Base-by-base conservation (phyloP, 2,329 filamentous ascomycete genomes). In the Kalmusia sp. region DNA sequence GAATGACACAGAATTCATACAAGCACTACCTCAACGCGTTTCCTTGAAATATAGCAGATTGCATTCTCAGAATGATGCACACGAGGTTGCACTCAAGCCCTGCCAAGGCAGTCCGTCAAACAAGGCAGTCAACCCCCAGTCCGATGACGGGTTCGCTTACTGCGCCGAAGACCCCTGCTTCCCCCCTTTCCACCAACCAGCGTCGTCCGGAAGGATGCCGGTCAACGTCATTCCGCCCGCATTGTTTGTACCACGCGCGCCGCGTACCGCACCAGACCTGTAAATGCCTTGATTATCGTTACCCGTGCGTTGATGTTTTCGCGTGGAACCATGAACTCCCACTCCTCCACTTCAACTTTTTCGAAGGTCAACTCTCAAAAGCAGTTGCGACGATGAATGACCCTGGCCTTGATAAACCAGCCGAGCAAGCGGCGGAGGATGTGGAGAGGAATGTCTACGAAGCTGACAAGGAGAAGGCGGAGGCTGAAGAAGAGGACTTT, bases 351-450 rank as follows among this genome's bases (percentile, higher is more conserved):
- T 11, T 30, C 24, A 39, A 31, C 33, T n/a, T n/a, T 3, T 33
- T 33, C 22, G 19, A n/a, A 19, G 6, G 34, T 33, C 25, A n/a
- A n/a, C 14, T 9, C 14, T 27, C 6, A 14, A 8, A 8, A 9
- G 30, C 6, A 33, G 30, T 35, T 9, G 34, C 15, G 30, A 52
- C 24, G 15, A 72, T 72, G 69, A 71, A 71, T 63, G 83, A 85
- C 60, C 82, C 82, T 3, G 82, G 81, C 11, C 74, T 84, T 6
- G 79, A 82, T 53, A 76, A 78, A 51, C 74, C 80, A 17, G 77
- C 84, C 46, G 61, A 75, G 24, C 68, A 81, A 34, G 79, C 76
- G 12, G 78, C 79, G 6, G 62, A 79, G n/a, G 71, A 76, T 45
- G 68, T 81, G 24, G 77, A 81, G 51, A 67, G 73, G 24, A 65